phyloP scores from a whole-genome alignment of 768 basidiomycete species.

The Auricularia sp. region DNA sequence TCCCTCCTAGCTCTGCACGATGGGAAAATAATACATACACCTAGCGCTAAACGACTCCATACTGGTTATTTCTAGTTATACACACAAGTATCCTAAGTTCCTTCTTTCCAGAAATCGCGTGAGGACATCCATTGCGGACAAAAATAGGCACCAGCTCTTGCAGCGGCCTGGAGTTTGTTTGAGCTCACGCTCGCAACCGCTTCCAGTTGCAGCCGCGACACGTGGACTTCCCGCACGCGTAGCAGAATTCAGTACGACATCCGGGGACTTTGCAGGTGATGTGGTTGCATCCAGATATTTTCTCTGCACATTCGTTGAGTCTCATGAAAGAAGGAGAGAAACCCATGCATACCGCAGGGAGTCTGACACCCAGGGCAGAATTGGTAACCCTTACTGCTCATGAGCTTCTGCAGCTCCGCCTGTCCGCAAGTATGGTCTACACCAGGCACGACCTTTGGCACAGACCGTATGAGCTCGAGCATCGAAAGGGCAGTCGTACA shows the following conservation, averaged over 20 bases:
- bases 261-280: neutral
- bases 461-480: neutral
- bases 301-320: neutral
- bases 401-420: conserved; percentile 40
- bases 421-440: conserved; percentile 46
- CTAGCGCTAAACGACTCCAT: no score
- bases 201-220: neutral
- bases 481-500: neutral
- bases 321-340: neutral
- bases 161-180: no score
- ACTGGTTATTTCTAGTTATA: no score
- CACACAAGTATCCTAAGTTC: no score
- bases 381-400: conserved; percentile 50
- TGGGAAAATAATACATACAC: no score
- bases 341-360: neutral
- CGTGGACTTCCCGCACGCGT: neutral
- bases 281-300: neutral
- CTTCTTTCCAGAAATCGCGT: no score
- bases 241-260: neutral
- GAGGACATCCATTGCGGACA: neutral
- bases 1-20: no score
- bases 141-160: neutral
- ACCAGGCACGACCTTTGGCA: conserved; percentile 16
- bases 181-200: neutral
- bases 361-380: conserved; percentile 42